Base-by-base conservation (phyloP, 2,329 filamentous ascomycete genomes). In the Aspergillus floridensis region DNA sequence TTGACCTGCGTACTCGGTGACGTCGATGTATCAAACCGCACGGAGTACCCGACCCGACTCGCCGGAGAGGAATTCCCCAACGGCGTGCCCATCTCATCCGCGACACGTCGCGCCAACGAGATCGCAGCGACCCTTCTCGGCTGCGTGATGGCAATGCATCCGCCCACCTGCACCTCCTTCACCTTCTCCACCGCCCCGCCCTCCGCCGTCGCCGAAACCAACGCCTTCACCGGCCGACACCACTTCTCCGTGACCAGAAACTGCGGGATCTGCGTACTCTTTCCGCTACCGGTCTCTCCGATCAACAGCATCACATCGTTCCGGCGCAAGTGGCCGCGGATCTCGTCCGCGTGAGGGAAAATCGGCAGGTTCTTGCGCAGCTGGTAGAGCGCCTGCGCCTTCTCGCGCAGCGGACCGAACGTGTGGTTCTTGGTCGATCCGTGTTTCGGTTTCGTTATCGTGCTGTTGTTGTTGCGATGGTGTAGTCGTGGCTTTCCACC, bases 251-350 rank as follows among this genome's bases (percentile, higher is more conserved):
- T 79, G 49, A 89, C 85, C 7, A 99, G 79, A 63, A 96, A 97
- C 70, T 98, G 95, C 0, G 95, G 93, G 0, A 97, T 88, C 76
- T 99, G 95, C 0, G 95, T 99, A 79, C 91, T 96, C 78, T 99
- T 99, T 72, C 95, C 95, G 14, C 91, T 96, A 73, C 95, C 95
- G 0, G 95, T 99, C 75, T 98, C 93, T 78, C 93, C 93, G 2
- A 95, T 89, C 14, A 99, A 79, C 0, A 99, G 82, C 54, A 99
- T 84, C 1, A 96, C 86, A 68, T 96, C 86, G 62, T 86, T 87
- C 35, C 85, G 77, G 12, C 80, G 79, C 6, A 96, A 77, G 2
- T 84, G 80, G 16, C 80, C 71, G 38, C 86, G 86, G 53, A 97
- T 96, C 26, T 88, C 83, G 35, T 87, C 80, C 51, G 86, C 86